Evolutionary conservation across 2,329 filamentous ascomycete species (phyloP), one percentile per base, ranked within the genome.

Genomic region (Fusarium austroafricanum): DNA sequence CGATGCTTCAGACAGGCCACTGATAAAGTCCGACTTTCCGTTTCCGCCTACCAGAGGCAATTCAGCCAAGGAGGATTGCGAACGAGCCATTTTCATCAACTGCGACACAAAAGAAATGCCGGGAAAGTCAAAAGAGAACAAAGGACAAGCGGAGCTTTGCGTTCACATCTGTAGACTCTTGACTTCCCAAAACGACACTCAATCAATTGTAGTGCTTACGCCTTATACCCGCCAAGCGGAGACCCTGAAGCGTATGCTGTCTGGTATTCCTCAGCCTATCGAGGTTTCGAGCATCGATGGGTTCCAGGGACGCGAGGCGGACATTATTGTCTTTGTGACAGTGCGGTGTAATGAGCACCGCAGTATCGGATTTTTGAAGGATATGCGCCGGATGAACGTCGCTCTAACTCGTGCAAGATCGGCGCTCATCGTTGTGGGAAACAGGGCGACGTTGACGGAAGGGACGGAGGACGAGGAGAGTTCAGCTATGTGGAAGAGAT

Each of bases 251-350:
- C 61, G 54, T 8, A 56, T 72, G 9, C 54, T 73, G 1, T 26
- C 26, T 10, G 9, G 26, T 26, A 26, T 26, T 9, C 26, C 26
- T 8, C 26, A 26, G 26, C 4, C 43, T 69, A 10, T 82, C 3
- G 73, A 80, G 45, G 73, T 81, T 2, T 79, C 74, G 3, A 82
- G 78, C 50, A 79, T 83, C 43, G 81, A 83, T 61, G 76, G 77
- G 5, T 83, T 80, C 60, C 80, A 83, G 54, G 81, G 79, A 2
- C 75, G 77, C 2, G 80, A 82, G 70, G 79, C 80, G 2, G 82
- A 83, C 45, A 72, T 83, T 31, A 70, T 83, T 3, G 74, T 83
- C 8, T 82, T 79, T 59, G 77, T 81, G 8, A 80, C 79, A 2
- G 80, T 82, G 8, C 72, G 81, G 10, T 81, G 79, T 61, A 83